Base-by-base conservation (phyloP, 805 yeast species). In the Candida nitratophila region DNA sequence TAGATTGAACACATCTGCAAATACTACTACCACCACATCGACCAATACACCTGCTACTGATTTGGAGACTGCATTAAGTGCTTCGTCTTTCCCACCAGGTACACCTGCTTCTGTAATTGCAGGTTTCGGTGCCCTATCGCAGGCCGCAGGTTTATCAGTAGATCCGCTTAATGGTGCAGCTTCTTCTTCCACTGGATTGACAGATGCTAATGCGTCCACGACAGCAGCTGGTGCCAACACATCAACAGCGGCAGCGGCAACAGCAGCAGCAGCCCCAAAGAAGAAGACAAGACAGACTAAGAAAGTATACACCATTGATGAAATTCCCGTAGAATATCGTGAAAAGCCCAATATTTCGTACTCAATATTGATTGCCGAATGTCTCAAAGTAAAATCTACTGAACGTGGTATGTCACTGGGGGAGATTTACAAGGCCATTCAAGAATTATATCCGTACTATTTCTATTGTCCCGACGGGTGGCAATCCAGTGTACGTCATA, bases 391-490 rank as follows among this genome's bases (percentile, higher is more conserved):
- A 35, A 76, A 75, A 50, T 77, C 84, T 0, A 76, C 81, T 0
- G 79, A 76, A 27, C 72, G 78, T 40, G 96, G 96, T 22, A 77
- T 88, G 79, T 79, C 90, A 1, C 66, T 85, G 36, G 80, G 89
- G 0, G 97, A 90, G 50, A 87, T 93, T 39, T 84, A 88, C 63
- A 84, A 83, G 43, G 86, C 88, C 1, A 89, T 93, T 40, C 85
- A 86, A 61, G 95, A 86, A 37, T 63, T 86, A 12, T 91, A 84
- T 63, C 98, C 98, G 2, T 93, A 86, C 66, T 93, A 87, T 65
- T 77, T 82, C 54, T 91, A 87, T 64, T 90, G 97, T 55, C 91
- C 95, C 0, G 96, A 89, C 61, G 98, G 98, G 3, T 93, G 99
- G 99, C 99, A 93, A 66, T 83, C 86, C 57, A 80, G 95, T 0